A percentile compares a stretch with the other conserved stretches of the same genome.
Conservation (phyloP, 2,329 filamentous ascomycete genomes). For the Drechslera avenae region DNA sequence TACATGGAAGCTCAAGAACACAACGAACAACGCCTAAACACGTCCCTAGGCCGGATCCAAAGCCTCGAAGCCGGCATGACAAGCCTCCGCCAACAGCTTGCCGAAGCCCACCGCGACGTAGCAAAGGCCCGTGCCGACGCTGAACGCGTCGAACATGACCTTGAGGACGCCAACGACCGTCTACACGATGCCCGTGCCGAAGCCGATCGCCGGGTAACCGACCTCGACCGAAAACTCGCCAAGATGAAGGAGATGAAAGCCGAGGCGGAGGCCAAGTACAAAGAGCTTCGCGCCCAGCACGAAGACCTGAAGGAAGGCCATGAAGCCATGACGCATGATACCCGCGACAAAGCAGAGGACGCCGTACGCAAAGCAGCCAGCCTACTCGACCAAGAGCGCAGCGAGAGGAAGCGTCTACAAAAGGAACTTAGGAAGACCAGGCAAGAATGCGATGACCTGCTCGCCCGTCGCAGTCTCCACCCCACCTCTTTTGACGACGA, state of each 20-base stretch:
- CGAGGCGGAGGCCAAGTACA: constrained; percentile 32
- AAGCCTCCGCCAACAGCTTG: constrained; percentile 41
- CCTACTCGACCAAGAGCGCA: constrained; percentile 42
- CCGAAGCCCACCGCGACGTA: constrained; percentile 37
- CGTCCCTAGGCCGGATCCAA: constrained; percentile 37
- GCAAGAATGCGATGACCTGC: constrained; percentile 29
- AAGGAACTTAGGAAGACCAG: constrained; percentile 35
- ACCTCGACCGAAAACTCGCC: constrained; percentile 38
- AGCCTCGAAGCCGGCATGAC: constrained; percentile 34
- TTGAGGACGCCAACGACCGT: constrained; percentile 33
- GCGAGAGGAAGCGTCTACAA: constrained; percentile 34
- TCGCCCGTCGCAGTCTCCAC: constrained; percentile 8
- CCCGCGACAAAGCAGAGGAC: constrained; percentile 44
- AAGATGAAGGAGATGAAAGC: constrained; percentile 34
- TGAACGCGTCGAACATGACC: constrained; percentile 34
- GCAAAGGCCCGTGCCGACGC: constrained; percentile 30
- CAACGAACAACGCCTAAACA: constrained; percentile 32
- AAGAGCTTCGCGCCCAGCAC: constrained; percentile 34
- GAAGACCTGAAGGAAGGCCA: constrained; percentile 36
- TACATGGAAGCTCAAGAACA: constrained; percentile 33
- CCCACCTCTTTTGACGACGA: too few species aligned
- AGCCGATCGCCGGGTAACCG: constrained; percentile 34
- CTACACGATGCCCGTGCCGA: constrained; percentile 33
- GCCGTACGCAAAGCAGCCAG: constrained; percentile 41
- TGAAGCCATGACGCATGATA: constrained; percentile 32